Conservation (phyloP, 2,329 filamentous ascomycete species). For the Zasmidium angulare region DNA sequence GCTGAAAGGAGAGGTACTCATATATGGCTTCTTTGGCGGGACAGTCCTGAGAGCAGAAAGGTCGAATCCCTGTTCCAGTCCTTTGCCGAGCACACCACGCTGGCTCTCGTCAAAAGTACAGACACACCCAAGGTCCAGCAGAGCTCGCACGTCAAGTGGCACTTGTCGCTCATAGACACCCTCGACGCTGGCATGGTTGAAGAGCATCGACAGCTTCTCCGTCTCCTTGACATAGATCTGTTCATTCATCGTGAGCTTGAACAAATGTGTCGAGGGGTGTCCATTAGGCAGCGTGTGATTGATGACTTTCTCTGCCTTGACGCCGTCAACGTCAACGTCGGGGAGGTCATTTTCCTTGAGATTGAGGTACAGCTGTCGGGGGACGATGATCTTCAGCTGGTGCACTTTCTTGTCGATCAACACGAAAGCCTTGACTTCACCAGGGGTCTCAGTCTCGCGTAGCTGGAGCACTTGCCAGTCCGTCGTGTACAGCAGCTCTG, state of each 20-base stretch:
- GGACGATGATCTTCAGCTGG: constrained; percentile 81
- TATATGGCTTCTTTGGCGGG: constrained; percentile 69
- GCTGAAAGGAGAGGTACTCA: constrained; percentile 65
- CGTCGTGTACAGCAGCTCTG: constrained; percentile 82
- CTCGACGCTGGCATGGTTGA: constrained; percentile 92
- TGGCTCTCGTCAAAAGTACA: constrained; percentile 94
- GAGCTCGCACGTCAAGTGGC: constrained; percentile 79
- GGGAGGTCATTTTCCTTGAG: constrained; percentile 84
- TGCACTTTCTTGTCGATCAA: constrained; percentile 93
- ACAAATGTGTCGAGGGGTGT: constrained; percentile 88
- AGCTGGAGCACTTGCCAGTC: constrained; percentile 96
- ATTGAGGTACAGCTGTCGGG: constrained; percentile 86
- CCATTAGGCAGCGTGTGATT: constrained; percentile 92
- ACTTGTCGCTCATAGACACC: constrained; percentile 96
- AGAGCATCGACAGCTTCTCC: constrained; percentile 76
- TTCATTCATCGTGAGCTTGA: constrained; percentile 88
- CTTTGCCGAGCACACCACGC: constrained; percentile 85
- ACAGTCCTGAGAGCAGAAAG: constrained; percentile 70
- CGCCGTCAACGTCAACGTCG: constrained; percentile 81
- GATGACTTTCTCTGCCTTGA: constrained; percentile 88
- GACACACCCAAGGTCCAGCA: constrained; percentile 84
- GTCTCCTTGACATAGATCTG: constrained; percentile 81
- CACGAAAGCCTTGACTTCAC: constrained; percentile 84
- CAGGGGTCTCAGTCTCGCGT: constrained; percentile 76
- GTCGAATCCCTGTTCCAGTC: constrained; percentile 91